phyloP scores from a whole-genome alignment of 2,329 filamentous ascomycete genomes.

The Cladorrhinum sp. region DNA sequence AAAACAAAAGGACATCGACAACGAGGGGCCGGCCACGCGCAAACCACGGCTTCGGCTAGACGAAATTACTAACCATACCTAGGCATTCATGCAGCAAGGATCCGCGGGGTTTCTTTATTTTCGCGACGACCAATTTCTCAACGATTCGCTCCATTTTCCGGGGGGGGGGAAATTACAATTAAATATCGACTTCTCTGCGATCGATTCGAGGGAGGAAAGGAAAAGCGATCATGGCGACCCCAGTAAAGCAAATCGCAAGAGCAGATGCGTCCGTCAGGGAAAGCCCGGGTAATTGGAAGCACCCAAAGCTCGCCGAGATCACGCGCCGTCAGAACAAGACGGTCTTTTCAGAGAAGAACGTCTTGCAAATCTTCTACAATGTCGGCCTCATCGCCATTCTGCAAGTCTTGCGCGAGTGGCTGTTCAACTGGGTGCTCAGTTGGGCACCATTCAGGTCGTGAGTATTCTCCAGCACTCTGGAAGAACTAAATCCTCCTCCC shows the following conservation, averaged over 20 bases:
- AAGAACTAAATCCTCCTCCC: neutral
- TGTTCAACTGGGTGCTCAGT: slow-evolving; percentile 31
- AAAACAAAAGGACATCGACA: slow-evolving; percentile 2
- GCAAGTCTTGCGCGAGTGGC: slow-evolving; percentile 37
- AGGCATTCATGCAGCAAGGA: slow-evolving; percentile 18
- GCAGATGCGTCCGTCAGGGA: slow-evolving; percentile 44
- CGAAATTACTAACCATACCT: slow-evolving; percentile 27
- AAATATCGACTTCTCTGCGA: neutral
- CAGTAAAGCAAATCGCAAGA: slow-evolving; percentile 29
- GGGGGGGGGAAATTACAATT: neutral
- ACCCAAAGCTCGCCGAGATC: slow-evolving; percentile 87
- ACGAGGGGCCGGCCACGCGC: slow-evolving; percentile 1
- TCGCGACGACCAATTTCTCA: neutral
- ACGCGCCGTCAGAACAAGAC: slow-evolving; percentile 73
- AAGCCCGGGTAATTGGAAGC: slow-evolving; percentile 80
- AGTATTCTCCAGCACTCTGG: slow-evolving; percentile 22
- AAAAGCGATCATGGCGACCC: slow-evolving; percentile 29
- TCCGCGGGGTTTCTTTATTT: neutral
- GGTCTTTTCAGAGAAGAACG: slow-evolving; percentile 74
- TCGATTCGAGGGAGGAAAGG: neutral
- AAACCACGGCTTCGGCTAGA: slow-evolving; percentile 33
- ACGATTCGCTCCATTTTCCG: neutral
- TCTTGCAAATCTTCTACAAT: slow-evolving; percentile 69
- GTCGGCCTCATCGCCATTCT: slow-evolving; percentile 40
- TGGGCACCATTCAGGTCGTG: slow-evolving; percentile 37